Base-by-base conservation (phyloP, 495 filamentous ascomycete genomes). In the Sordaria brevicollis region DNA sequence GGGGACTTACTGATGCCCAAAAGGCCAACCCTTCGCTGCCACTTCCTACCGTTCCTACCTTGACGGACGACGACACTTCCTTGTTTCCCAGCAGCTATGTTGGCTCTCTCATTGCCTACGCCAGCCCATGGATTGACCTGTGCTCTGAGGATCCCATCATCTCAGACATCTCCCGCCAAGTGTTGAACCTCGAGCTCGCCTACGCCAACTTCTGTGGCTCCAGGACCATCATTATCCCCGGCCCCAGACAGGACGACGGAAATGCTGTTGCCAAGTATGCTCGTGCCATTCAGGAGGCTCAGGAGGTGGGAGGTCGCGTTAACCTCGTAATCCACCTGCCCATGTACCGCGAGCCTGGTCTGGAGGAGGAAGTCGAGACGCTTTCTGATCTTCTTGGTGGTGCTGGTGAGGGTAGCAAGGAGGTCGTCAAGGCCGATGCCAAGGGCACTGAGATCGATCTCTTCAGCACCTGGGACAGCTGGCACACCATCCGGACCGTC, bases 131-230 rank as follows among this genome's bases (percentile, higher is more conserved):
- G 94, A 94, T 96, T 74, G 93, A 97, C 77, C 78, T 97, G 3
- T 91, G 89, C 72, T 97, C 93, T 35, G 81, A 90, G 1, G 90
- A 97, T 78, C 92, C 93, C 17, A 72, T 92, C 70, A 89, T 97
- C 69, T 87, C 92, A 2, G 89, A 92, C 76, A 82, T 97, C 68
- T 96, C 93, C 13, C 87, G 91, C 35, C 93, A 97, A 76, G 92
- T 97, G 2, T 81, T 99, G 65, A 92, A 93, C 77, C 82, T 95
- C 67, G 95, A 99, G 74, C 86, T 98, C 19, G 89, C 91, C 25
- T 99, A 97, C 79, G 96, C 95, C 38, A 92, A 91, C 66, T 99
- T 97, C 81, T 96, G 93, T 76, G 95, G 95, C 17, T 85, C 93
- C 71, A 88, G 88, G 25, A 96, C 91, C 77, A 84, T 99, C 41